Evolutionary conservation across 305 asterid species (phyloP).

Genomic region (Fraxinus paxiana): DNA sequence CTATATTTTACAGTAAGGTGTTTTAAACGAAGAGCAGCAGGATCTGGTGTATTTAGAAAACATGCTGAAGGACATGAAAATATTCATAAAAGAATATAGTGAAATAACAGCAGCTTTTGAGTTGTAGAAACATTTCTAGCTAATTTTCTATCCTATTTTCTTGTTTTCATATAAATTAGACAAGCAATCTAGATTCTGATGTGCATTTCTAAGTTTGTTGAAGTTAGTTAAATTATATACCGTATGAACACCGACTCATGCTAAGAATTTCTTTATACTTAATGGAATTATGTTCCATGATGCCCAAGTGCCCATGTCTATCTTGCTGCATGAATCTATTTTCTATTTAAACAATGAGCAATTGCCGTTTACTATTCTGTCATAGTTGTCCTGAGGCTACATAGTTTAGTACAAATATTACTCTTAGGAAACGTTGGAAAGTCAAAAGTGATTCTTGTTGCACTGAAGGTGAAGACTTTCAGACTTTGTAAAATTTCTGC

Average conservation of each 20-base stretch:
- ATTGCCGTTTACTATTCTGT: background rate
- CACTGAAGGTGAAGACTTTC: background rate
- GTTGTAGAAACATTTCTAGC: background rate
- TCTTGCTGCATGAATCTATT: background rate
- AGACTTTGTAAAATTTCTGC: background rate
- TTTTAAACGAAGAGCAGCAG: background rate
- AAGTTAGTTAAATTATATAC: background rate
- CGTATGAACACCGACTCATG: background rate
- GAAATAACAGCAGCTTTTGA: background rate
- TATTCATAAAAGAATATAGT: background rate
- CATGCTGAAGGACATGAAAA: background rate
- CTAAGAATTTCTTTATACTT: background rate
- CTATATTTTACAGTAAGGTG: background rate
- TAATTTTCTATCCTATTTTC: background rate
- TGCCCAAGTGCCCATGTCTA: background rate
- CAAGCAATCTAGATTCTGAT: background rate
- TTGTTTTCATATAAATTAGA: background rate
- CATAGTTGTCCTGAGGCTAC: background rate
- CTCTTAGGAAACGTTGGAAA: background rate
- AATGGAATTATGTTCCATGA: background rate
- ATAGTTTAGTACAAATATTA: background rate
- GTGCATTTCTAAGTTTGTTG: background rate
- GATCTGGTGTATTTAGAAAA: background rate
- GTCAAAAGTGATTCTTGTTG: background rate
- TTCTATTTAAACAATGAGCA: background rate